A percentile compares a stretch with the other conserved stretches of the same genome.
Conservation (phyloP, 1,284 basidiomycete species). For the Fomitopsis palustris region DNA sequence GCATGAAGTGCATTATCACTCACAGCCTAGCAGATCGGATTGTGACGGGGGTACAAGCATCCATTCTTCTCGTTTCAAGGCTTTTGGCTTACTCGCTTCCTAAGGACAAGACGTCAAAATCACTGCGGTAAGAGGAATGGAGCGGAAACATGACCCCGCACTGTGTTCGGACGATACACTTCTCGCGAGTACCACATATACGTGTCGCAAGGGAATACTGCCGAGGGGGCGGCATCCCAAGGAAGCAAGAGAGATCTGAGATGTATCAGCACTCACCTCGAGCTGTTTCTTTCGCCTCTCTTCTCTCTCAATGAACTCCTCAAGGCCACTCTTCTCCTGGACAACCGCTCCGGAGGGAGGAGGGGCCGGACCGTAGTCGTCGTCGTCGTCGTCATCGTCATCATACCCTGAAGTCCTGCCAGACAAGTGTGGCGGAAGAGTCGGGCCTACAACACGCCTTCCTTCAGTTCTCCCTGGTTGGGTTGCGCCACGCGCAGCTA, state of each 20-base stretch:
- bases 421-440: conserved; percentile 31
- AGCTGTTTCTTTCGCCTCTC: conserved; percentile 64
- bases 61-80: conserved; percentile 85
- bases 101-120: conserved; percentile 22
- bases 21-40: conserved; percentile 72
- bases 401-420: conserved; percentile 26
- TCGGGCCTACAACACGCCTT: conserved; percentile 34
- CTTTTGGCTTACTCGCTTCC: conserved; percentile 74
- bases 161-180: no score
- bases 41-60: conserved; percentile 89
- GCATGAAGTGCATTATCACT: conserved; percentile 28
- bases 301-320: conserved; percentile 80
- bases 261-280: conserved; percentile 41
- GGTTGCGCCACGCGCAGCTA: conserved; percentile 32
- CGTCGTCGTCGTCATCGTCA: conserved; percentile 64
- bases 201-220: not conserved
- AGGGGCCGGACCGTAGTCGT: conserved; percentile 77
- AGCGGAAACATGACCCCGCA: not conserved
- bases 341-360: conserved; percentile 41
- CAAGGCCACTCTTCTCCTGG: conserved; percentile 55
- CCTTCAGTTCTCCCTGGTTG: conserved; percentile 19
- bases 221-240: no score
- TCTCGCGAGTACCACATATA: not conserved
- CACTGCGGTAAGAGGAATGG: no score
- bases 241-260: not conserved